A percentile compares a stretch with the other conserved stretches of the same genome.
Conservation (phyloP, 345 rosid species). For the Arabis alpina region DNA sequence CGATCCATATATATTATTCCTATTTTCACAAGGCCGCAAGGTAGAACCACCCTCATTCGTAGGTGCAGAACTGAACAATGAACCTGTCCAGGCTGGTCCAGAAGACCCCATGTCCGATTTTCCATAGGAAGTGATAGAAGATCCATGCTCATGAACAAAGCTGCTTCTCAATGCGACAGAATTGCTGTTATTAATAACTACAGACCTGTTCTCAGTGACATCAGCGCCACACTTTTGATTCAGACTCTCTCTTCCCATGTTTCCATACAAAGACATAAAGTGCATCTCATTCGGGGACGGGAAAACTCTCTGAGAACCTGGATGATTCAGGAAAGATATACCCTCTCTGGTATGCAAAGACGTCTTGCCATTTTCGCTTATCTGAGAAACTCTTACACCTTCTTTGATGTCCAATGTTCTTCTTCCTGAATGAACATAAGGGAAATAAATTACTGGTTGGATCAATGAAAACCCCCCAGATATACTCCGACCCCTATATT, state of each 20-base stretch:
- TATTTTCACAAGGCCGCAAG: slow-evolving; percentile 44
- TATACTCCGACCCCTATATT: slow-evolving; percentile 11
- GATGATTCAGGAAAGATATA: slow-evolving; percentile 39
- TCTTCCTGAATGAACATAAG: slow-evolving; percentile 35
- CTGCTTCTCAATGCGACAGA: slow-evolving; percentile 47
- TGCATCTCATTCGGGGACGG: slow-evolving; percentile 45
- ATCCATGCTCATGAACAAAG: slow-evolving; percentile 52
- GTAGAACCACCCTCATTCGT: slow-evolving; percentile 44
- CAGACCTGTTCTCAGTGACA: slow-evolving; percentile 45
- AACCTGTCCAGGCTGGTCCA: slow-evolving; percentile 47
- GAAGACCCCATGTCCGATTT: slow-evolving; percentile 39
- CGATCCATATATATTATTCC: slow-evolving; percentile 37
- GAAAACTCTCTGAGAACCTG: slow-evolving; percentile 39
- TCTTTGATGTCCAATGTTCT: slow-evolving; percentile 13
- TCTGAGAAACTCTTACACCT: slow-evolving; percentile 14
- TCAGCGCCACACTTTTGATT: slow-evolving; percentile 43
- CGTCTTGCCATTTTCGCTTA: slow-evolving; percentile 17
- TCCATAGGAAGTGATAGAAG: slow-evolving; percentile 46
- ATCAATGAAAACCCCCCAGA: neutral
- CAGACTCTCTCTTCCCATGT: slow-evolving; percentile 45
- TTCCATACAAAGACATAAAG: slow-evolving; percentile 44
- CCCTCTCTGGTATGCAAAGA: slow-evolving; percentile 37
- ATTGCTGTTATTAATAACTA: slow-evolving; percentile 43
- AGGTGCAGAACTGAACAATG: slow-evolving; percentile 47
- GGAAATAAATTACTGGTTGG: slow-evolving; percentile 5